These are phyloP conservation scores for Ceriops zippeliana DNA, from an alignment of 345 rosid species.

Conservation along the genomic window DNA sequence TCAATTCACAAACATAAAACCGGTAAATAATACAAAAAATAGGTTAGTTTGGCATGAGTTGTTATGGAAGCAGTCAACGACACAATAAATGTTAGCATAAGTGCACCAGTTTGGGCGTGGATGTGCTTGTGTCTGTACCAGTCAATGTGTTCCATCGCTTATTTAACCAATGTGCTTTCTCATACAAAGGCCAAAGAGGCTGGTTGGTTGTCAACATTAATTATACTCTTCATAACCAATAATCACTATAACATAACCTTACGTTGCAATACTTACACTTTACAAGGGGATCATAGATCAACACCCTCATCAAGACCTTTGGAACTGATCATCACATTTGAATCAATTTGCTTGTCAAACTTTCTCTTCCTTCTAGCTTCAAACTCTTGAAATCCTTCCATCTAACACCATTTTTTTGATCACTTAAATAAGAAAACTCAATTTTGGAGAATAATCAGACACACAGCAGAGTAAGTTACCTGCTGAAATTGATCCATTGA, in stretches of 20 bases:
- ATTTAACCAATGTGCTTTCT: background rate
- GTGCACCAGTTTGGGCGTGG: no score
- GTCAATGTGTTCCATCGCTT: no score
- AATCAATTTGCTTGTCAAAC: slow-evolving; percentile 93
- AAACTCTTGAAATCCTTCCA: slow-evolving; percentile 89
- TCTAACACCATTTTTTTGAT: slow-evolving; percentile 31
- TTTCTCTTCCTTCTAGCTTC: slow-evolving; percentile 91
- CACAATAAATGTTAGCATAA: no score
- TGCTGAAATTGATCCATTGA: slow-evolving; percentile 93
- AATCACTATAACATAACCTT: background rate
- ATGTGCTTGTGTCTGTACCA: no score
- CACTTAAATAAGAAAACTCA: background rate
- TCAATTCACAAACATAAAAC: background rate
- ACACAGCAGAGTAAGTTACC: slow-evolving; percentile 38
- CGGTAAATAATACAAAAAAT: background rate
- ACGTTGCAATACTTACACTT: slow-evolving; percentile 7
- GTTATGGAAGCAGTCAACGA: no score
- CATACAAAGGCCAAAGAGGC: background rate
- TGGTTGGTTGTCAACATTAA: background rate
- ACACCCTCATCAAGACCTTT: slow-evolving; percentile 95
- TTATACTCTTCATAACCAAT: background rate
- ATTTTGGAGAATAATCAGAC: background rate
- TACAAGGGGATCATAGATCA: slow-evolving; percentile 39
- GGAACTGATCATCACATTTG: slow-evolving; percentile 91
- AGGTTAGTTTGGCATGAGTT: no score